A percentile compares a stretch with the other conserved stretches of the same genome.
These are phyloP conservation scores for Fusarium nelsonii DNA, from an alignment of 2,329 filamentous ascomycete species.

Conservation along the genomic window DNA sequence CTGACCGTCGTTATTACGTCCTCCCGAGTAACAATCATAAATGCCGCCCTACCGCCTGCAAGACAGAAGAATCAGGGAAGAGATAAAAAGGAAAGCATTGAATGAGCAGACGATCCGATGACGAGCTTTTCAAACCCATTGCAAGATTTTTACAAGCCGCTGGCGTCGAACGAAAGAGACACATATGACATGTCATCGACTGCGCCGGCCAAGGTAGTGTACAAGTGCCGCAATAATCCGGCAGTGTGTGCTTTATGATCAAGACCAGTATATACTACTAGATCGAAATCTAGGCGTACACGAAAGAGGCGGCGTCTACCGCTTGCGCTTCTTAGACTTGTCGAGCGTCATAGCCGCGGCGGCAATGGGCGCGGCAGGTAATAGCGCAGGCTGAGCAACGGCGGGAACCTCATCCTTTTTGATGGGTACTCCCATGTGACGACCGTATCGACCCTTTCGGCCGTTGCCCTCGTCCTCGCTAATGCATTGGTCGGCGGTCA, in stretches of 20 bases:
- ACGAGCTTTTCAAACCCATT: slow-evolving; percentile 10
- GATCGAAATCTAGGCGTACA: slow-evolving; percentile 6
- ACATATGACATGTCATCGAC: slow-evolving; percentile 17
- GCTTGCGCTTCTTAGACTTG: slow-evolving; percentile 73
- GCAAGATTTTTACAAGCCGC: slow-evolving; percentile 31
- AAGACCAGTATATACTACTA: slow-evolving; percentile 31
- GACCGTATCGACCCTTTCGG: slow-evolving; percentile 90
- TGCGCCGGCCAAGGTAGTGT: slow-evolving; percentile 19
- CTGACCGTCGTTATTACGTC: slow-evolving; percentile 57
- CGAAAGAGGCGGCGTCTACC: slow-evolving; percentile 53
- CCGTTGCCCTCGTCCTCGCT: slow-evolving; percentile 98
- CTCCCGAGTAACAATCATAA: slow-evolving; percentile 50
- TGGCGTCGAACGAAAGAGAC: slow-evolving; percentile 18
- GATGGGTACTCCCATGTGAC: slow-evolving; percentile 76
- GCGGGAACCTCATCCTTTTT: slow-evolving; percentile 66
- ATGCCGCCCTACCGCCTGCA: slow-evolving; percentile 41
- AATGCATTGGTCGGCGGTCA: slow-evolving; percentile 92
- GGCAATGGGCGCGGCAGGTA: slow-evolving; percentile 61
- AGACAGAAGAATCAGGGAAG: slow-evolving; percentile 38
- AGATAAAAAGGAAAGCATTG: slow-evolving; percentile 15
- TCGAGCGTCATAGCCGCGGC: slow-evolving; percentile 56
- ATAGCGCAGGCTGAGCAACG: slow-evolving; percentile 55
- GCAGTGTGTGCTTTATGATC: slow-evolving; percentile 13
- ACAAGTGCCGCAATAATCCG: slow-evolving; percentile 16
- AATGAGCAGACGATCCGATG: slow-evolving; percentile 21